phyloP scores from a whole-genome alignment of 257 asterid species.

The Primulina huaijiensis region DNA sequence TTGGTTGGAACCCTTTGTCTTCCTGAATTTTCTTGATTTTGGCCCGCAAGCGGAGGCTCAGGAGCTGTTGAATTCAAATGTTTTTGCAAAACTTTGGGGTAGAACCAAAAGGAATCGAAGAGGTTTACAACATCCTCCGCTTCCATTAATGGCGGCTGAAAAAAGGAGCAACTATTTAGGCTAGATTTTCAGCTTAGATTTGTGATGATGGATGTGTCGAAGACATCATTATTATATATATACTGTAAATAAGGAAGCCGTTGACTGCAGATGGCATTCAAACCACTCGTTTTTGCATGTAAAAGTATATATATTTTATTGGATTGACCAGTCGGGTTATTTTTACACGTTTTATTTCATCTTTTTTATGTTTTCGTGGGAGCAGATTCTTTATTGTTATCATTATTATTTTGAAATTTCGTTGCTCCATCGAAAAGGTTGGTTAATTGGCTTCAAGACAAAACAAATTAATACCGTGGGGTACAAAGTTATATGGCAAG shows the following conservation, averaged over 20 bases:
- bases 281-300: not conserved
- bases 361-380: not conserved
- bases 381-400: no score
- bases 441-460: not conserved
- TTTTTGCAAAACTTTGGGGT: conserved; percentile 26
- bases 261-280: not conserved
- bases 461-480: not conserved
- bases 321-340: conserved; percentile 21
- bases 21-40: conserved; percentile 21
- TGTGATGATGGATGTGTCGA: not conserved
- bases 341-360: not conserved
- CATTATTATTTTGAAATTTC: not conserved
- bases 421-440: not conserved
- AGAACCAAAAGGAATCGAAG: conserved; percentile 62
- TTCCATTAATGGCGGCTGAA: conserved; percentile 49
- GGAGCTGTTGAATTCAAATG: conserved; percentile 5
- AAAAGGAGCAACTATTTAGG: not conserved
- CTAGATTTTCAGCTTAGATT: no score
- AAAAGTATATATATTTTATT: no score
- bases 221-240: not conserved
- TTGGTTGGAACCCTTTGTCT: conserved; percentile 18
- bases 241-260: not conserved
- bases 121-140: conserved; percentile 51
- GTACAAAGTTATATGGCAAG: not conserved
- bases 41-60: not conserved